Percentiles rank a stretch among this genome's conserved stretches.
These are phyloP conservation scores for Purpureocillium lavendulum DNA, from an alignment of 2,329 filamentous ascomycete genomes.

Conservation along the genomic window DNA sequence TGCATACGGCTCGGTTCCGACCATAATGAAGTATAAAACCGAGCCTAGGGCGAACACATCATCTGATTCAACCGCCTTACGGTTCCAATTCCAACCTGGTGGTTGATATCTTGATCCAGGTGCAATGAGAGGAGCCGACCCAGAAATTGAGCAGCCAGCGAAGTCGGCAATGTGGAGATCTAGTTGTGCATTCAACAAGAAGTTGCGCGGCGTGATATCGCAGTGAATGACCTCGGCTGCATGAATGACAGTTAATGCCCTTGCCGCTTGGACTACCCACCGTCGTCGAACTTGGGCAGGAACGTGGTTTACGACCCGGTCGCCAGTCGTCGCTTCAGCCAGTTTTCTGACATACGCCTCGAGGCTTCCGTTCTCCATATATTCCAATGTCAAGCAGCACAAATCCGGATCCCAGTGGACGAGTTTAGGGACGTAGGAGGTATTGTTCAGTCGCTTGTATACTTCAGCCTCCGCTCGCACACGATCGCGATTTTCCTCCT, in stretches of 20 bases:
- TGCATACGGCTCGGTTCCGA: conserved; percentile 19
- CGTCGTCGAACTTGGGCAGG: conserved; percentile 10
- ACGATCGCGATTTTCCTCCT: conserved; percentile 2
- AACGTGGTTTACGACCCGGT: conserved; percentile 5
- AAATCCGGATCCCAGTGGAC: conserved; percentile 11
- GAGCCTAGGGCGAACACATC: conserved; percentile 26
- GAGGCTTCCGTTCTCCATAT: conserved; percentile 16
- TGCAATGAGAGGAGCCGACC: conserved; percentile 12
- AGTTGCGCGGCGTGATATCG: conserved; percentile 29
- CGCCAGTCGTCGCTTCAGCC: conserved; percentile 1
- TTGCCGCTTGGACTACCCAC: conserved; percentile 23
- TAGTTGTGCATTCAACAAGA: conserved; percentile 24
- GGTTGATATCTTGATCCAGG: conserved; percentile 14
- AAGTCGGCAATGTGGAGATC: conserved; percentile 28
- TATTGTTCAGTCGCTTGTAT: conserved; percentile 9
- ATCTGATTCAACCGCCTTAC: conserved; percentile 14
- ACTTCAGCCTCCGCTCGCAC: conserved; percentile 13
- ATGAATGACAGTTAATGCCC: conserved; percentile 26
- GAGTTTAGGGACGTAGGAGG: background rate
- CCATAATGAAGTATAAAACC: conserved; percentile 24
- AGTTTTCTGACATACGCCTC: conserved; percentile 10
- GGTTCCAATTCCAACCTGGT: conserved; percentile 15
- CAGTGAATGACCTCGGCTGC: conserved; percentile 26
- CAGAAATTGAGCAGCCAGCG: conserved; percentile 20
- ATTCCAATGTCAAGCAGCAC: conserved; percentile 16